Percentiles rank a stretch among this genome's conserved stretches.
Evolutionary conservation across 2,329 filamentous ascomycete genomes (phyloP).

Genomic region (Colletotrichum cereale): DNA sequence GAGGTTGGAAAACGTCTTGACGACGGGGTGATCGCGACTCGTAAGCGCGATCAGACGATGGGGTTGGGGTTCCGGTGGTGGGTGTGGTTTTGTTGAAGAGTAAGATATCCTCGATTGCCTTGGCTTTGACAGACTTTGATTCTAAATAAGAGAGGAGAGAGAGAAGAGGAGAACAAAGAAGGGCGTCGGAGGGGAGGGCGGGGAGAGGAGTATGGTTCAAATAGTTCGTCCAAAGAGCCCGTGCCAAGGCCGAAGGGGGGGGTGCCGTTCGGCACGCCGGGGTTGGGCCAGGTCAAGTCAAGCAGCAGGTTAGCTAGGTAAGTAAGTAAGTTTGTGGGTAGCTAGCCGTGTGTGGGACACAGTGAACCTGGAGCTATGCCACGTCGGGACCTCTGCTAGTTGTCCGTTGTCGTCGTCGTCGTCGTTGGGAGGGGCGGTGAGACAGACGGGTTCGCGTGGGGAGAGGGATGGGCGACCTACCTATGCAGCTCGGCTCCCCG

Average conservation of each 20-base stretch:
- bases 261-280: slow-evolving; percentile 6
- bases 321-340: neutral
- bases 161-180: neutral
- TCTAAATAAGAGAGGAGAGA: slow-evolving; percentile 20
- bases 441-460: neutral
- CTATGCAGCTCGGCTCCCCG: neutral
- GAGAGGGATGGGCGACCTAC: too few relatives aligned
- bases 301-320: neutral
- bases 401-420: neutral
- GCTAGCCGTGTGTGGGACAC: neutral
- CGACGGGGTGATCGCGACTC: slow-evolving; percentile 73
- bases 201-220: slow-evolving; percentile 18
- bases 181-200: neutral
- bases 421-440: neutral
- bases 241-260: neutral
- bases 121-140: neutral
- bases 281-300: neutral
- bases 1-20: slow-evolving; percentile 99
- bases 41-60: slow-evolving; percentile 64
- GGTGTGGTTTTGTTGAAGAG: neutral
- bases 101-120: slow-evolving; percentile 15
- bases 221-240: slow-evolving; percentile 12
- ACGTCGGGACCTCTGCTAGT: slow-evolving; percentile 1
- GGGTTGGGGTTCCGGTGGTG: slow-evolving; percentile 21
- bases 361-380: slow-evolving; percentile 4